Conservation (phyloP, 306 rosid genomes). For the Trifolium repens region DNA sequence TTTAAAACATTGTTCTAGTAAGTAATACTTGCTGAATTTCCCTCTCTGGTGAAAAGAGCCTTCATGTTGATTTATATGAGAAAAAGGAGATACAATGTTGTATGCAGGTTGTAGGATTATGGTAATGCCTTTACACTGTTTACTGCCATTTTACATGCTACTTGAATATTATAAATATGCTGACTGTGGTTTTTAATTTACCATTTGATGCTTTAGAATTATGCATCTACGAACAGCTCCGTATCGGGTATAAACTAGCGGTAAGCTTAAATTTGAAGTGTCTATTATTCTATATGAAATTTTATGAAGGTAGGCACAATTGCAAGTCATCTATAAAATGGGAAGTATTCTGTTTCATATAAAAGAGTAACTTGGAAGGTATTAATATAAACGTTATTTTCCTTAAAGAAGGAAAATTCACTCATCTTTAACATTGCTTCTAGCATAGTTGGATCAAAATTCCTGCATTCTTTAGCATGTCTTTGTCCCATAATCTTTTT, state of each 20-base stretch:
- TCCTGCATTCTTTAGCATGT: not conserved
- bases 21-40: conserved; percentile 17
- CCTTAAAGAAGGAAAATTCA: not conserved
- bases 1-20: conserved; percentile 20
- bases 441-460: not conserved
- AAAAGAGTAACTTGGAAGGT: not conserved
- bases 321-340: conserved; percentile 1
- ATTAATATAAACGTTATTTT: not conserved
- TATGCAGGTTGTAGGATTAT: conserved; percentile 16
- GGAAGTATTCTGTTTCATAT: conserved; percentile 8
- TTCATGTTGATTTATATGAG: conserved; percentile 20
- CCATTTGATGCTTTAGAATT: conserved; percentile 85
- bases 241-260: conserved; percentile 73
- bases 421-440: not conserved
- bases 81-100: conserved; percentile 7
- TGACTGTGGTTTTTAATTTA: conserved; percentile 44
- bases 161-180: conserved; percentile 12
- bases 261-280: conserved; percentile 51
- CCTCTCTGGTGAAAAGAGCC: conserved; percentile 9
- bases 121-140: not conserved
- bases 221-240: conserved; percentile 84
- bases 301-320: conserved; percentile 6
- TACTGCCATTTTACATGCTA: conserved; percentile 6
- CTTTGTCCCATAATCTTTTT: not conserved
- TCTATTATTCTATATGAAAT: conserved; percentile 28